phyloP scores from a whole-genome alignment of 805 yeast species.

The Teunomyces stri region DNA sequence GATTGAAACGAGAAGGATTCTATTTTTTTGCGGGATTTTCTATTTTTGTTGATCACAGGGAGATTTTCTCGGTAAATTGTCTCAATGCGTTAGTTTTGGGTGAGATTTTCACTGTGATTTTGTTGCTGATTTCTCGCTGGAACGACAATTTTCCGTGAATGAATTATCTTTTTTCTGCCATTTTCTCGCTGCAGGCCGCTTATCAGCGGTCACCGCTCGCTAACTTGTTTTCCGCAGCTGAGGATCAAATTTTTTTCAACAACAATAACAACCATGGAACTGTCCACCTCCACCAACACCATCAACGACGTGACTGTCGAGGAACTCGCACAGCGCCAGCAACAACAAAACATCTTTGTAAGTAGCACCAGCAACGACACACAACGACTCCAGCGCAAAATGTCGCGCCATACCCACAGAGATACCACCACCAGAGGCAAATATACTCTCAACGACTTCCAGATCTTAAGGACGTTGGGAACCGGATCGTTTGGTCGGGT shows the following conservation, averaged over 20 bases:
- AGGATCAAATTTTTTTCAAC: too few relatives aligned
- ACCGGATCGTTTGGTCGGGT: constrained; percentile 64
- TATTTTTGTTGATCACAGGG: too few relatives aligned
- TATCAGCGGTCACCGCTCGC: neutral
- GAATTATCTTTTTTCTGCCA: too few relatives aligned
- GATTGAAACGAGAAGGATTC: too few relatives aligned
- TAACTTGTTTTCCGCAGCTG: too few relatives aligned
- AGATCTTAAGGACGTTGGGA: constrained; percentile 55
- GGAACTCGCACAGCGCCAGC: constrained; percentile 26
- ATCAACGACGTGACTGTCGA: constrained; percentile 27
- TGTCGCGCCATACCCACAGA: constrained; percentile 11
- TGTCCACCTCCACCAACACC: constrained; percentile 19
- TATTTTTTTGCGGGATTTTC: too few relatives aligned
- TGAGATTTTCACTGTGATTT: too few relatives aligned
- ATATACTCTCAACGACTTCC: constrained; percentile 55
- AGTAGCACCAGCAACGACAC: constrained; percentile 12
- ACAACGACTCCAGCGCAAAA: constrained; percentile 8
- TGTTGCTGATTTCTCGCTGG: too few relatives aligned
- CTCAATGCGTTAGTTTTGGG: too few relatives aligned
- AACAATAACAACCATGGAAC: constrained; percentile 16
- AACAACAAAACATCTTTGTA: constrained; percentile 26
- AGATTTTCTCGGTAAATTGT: too few relatives aligned
- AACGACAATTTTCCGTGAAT: too few relatives aligned
- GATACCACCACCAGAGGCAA: constrained; percentile 52
- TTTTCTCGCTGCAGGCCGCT: neutral